Base-by-base conservation (phyloP, 176 grass and related monocot species). In the Phragmites australis region DNA sequence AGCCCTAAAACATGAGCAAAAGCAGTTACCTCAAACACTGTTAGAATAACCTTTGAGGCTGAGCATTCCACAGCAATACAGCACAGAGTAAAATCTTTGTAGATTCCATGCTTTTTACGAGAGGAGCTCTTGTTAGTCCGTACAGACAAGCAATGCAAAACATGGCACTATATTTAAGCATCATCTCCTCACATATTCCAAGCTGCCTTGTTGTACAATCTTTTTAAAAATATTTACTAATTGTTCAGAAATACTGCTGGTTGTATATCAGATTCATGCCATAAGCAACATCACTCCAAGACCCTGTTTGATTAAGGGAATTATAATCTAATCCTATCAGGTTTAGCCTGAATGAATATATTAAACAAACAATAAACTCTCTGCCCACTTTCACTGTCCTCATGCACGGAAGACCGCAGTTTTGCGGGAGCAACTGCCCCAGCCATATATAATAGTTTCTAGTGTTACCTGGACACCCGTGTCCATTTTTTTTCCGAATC, bases 31-130 rank as follows among this genome's bases (percentile, higher is more conserved):
- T 93, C 34, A 82, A 62, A 80, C 47, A 87, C 30, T 75, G 77
- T 65, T 87, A 93, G 71, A 89, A 81, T 68, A 80, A 88, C 45
- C 77, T 87, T 87, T 84, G 62, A 23, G 46, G 31, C 54, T 76
- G 65, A 82, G 72, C 50, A 83, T 69, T 89, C 78, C 86, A 86
- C 85, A 77, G 71, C 81, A 81, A 84, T 69, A 88, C 80, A 91
- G 78, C 61, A 88, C 72, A 88, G 76, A 75, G 81, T 89, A 89
- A 75, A 84, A 90, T 87, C 81, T 85, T 85, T 76, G 86, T 59
- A 82, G 25, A 22, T 85, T 86, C 86, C 90, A 82, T 88, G 73
- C 83, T 88, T 88, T 91, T 81, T 77, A 80, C 53, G 62, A 69
- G 80, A 86, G 53, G 27, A 85, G 71, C 50, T 74, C 59, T 85